Percentiles rank a stretch among this genome's conserved stretches.
Evolutionary conservation across 345 rosid genomes (phyloP).

Genomic region (Populus tremula): DNA sequence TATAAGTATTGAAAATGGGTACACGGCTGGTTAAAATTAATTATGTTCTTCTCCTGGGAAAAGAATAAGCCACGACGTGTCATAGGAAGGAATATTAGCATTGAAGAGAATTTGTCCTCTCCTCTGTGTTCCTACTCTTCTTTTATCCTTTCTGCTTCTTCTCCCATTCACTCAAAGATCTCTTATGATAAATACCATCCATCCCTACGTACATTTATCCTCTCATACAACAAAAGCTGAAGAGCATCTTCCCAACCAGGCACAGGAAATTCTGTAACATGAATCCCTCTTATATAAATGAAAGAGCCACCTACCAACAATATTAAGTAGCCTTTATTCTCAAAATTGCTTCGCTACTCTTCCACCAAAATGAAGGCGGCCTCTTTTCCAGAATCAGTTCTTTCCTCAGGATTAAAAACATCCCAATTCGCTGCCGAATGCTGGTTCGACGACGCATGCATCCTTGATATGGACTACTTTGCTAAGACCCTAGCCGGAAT

Average conservation of each 20-base stretch:
- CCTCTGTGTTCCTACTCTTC: background rate
- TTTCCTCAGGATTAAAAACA: conserved; percentile 29
- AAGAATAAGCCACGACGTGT: conserved; percentile 12
- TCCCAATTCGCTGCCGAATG: conserved; percentile 30
- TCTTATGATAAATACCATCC: background rate
- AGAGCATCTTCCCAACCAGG: background rate
- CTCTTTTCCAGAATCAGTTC: conserved; percentile 34
- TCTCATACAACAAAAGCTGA: background rate
- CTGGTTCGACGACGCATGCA: conserved; percentile 72
- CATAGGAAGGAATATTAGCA: conserved; percentile 38
- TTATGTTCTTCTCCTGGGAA: conserved; percentile 15
- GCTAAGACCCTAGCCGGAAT: conserved; percentile 66
- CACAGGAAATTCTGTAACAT: background rate
- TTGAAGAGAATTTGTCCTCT: conserved; percentile 30
- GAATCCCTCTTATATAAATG: background rate
- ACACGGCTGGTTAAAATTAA: background rate
- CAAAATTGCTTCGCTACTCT: background rate
- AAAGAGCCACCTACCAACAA: background rate
- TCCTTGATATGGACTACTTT: conserved; percentile 77
- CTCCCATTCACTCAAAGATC: conserved; percentile 15
- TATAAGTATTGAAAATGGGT: too few species aligned
- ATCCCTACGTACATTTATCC: too few species aligned
- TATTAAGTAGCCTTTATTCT: background rate
- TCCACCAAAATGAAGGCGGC: conserved; percentile 41
- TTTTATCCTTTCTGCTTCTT: conserved; percentile 22